Conservation (phyloP, 2,329 filamentous ascomycete genomes). For the Penicillium rolfsii region DNA sequence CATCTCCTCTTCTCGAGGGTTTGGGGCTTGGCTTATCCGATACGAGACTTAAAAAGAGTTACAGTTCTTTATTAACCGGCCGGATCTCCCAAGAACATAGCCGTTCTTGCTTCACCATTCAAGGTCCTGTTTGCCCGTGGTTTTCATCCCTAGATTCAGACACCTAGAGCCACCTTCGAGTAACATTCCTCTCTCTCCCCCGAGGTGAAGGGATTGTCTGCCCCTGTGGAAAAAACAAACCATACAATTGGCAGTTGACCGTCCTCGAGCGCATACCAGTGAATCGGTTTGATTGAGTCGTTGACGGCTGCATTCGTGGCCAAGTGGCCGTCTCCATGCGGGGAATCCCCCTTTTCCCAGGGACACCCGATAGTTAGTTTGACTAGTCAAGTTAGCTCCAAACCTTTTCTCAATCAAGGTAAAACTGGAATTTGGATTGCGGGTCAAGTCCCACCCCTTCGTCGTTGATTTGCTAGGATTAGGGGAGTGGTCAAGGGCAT, state of each 20-base stretch:
- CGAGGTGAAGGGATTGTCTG: conserved; percentile 12
- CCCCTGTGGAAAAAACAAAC: conserved; percentile 3
- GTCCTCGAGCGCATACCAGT: conserved; percentile 11
- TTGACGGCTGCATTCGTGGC: conserved; percentile 13
- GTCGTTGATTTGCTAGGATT: not conserved
- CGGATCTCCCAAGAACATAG: not conserved
- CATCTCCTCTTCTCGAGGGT: not conserved
- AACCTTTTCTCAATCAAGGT: not conserved
- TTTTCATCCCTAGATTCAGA: conserved; percentile 26
- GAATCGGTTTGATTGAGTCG: conserved; percentile 7
- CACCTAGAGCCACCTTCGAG: conserved; percentile 9
- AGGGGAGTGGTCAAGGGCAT: not conserved
- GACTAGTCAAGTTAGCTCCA: not conserved
- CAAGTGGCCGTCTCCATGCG: not conserved
- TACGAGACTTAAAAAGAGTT: not conserved
- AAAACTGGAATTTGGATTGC: not conserved
- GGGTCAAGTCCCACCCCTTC: not conserved
- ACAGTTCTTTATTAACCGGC: not conserved
- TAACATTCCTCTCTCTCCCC: conserved; percentile 19
- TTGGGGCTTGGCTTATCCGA: not conserved
- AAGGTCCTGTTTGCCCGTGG: conserved; percentile 14
- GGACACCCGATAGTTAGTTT: not conserved
- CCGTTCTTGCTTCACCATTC: not conserved
- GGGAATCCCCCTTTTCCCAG: not conserved
- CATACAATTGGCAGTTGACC: conserved; percentile 15